A percentile compares a stretch with the other conserved stretches of the same genome.
Conservation (phyloP, 352 stramenopile genomes). For the Blastocystis sp. region DNA sequence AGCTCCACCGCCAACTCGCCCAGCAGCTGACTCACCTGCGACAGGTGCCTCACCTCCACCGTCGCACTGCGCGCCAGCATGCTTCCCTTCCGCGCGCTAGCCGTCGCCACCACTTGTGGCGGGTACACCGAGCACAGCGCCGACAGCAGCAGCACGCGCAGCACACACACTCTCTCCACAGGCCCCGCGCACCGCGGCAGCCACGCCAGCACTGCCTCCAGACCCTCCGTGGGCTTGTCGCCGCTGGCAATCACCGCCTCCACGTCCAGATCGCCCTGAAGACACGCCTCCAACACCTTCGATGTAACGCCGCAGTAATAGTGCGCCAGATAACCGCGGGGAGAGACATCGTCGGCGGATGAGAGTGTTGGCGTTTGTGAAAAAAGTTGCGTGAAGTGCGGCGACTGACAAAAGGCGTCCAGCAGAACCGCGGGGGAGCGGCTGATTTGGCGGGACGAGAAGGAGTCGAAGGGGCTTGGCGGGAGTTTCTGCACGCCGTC, state of each 20-base stretch:
- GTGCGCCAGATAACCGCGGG: not conserved
- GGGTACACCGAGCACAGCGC: constrained; percentile 33
- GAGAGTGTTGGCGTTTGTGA: not conserved
- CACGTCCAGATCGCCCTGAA: not conserved
- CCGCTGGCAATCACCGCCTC: not conserved
- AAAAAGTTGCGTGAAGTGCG: not conserved
- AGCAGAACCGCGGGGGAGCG: not conserved
- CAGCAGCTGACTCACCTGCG: not conserved
- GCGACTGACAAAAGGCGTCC: not conserved
- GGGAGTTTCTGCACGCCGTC: not conserved
- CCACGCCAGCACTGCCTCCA: not conserved
- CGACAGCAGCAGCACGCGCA: constrained; percentile 8
- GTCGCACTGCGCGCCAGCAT: not conserved
- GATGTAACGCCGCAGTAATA: constrained; percentile 12
- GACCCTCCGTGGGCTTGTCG: not conserved
- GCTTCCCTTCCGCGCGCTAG: not conserved
- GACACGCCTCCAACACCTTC: not conserved
- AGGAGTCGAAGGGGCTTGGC: not conserved
- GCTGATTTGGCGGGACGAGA: not conserved
- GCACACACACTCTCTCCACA: not conserved
- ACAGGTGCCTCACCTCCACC: constrained; percentile 11
- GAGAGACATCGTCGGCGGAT: not conserved
- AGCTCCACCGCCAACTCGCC: not conserved
- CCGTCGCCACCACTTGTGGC: not conserved
- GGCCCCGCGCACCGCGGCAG: not conserved